A percentile compares a stretch with the other conserved stretches of the same genome.
phyloP scores from a whole-genome alignment of 441 rosid genomes.

The Adansonia madagascariensis region DNA sequence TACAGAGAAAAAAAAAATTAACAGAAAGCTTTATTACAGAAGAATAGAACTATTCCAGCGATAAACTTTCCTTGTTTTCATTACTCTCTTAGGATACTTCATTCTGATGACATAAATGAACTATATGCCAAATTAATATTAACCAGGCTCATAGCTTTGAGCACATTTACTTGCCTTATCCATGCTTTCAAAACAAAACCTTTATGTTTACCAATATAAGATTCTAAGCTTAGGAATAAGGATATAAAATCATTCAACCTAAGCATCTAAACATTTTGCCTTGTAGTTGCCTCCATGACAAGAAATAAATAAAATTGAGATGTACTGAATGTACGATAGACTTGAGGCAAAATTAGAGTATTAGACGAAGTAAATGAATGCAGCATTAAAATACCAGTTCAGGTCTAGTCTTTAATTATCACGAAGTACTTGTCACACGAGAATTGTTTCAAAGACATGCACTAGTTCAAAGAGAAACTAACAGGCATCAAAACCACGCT shows the following conservation, averaged over 20 bases:
- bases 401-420: not conserved
- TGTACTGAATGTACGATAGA: not conserved
- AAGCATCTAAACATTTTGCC: not conserved
- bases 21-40: not conserved
- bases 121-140: not conserved
- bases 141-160: constrained; percentile 16
- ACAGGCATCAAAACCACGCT: not conserved
- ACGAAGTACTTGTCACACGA: not conserved
- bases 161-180: constrained; percentile 12
- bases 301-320: not conserved
- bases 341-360: not conserved
- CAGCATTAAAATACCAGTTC: not conserved
- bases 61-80: not conserved
- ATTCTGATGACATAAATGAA: not conserved
- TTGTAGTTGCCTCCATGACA: not conserved
- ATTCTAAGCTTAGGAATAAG: constrained; percentile 13
- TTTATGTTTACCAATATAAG: not conserved
- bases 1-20: not conserved
- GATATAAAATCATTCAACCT: not conserved
- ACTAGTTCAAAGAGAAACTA: not conserved
- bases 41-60: not conserved
- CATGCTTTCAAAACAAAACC: not conserved
- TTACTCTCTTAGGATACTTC: not conserved
- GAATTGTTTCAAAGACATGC: constrained; percentile 15
- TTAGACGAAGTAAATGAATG: constrained; percentile 5